Base-by-base conservation (phyloP, 73 alveolate species). In the Paramecium octaurelia region DNA sequence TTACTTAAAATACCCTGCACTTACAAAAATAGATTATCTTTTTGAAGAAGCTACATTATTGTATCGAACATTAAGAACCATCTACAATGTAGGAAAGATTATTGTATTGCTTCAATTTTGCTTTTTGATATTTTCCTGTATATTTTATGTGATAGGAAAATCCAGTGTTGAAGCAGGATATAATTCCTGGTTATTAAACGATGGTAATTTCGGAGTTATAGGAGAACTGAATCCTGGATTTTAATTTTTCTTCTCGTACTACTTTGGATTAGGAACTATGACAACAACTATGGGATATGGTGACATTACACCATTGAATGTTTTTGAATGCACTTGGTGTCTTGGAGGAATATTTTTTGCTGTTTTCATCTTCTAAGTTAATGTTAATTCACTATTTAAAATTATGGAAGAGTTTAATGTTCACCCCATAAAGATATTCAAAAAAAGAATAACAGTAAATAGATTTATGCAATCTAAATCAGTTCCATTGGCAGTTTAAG, bases 211-310 rank as follows among this genome's bases (percentile, higher is more conserved):
- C 44, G 91, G 91, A 46, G 35, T 44, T 8, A 80, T 80, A 6
- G 18, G 27, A 40, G 91, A 44, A 14, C 48, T 34, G 12, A 46
- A 12, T 31, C 36, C 75, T 24, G 75, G 57, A 43, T 40, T 27
- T 44, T 46, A 80, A n/a, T 46, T 48, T 44, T 80, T 80, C 57
- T 80, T 80, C 18, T 44, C 91, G 20, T 80, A 80, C 20, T 80
- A 80, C 35, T 44, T 80, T 42, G 43, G 76, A 44, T 40, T 80
- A 80, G 91, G 91, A 44, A 80, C 91, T 4, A 80, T 80, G 91
- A 80, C 91, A 24, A 80, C 91, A 7, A 42, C 75, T 21, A 80
- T 80, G 91, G 91, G 91, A 11, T 80, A 80, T 80, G 91, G 91
- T 8, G 91, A 80, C n/a, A 80, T 80, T 0, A 80, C 91, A 8